phyloP scores from a whole-genome alignment of 352 stramenopile genomes.

The Hyaloperonospora arabidopsidis region DNA sequence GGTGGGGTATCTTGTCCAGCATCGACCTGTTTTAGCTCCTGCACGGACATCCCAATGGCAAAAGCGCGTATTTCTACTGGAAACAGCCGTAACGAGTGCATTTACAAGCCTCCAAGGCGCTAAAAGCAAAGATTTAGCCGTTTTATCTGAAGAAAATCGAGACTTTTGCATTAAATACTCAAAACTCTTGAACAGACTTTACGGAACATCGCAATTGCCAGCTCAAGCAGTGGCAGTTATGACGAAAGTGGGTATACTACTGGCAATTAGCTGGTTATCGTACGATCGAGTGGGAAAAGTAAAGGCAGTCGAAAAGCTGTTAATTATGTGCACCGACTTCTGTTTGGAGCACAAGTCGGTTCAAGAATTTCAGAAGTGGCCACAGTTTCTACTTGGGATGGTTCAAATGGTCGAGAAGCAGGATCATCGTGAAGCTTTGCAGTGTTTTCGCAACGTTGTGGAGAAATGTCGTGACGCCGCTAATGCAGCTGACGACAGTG shows the following conservation, averaged over 20 bases:
- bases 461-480: neutral
- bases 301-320: constrained; percentile 19
- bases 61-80: constrained; percentile 22
- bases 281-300: constrained; percentile 19
- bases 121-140: constrained; percentile 1
- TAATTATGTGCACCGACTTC: constrained; percentile 17
- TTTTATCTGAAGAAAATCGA: constrained; percentile 8
- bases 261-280: constrained; percentile 31
- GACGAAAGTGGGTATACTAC: constrained; percentile 21
- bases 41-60: constrained; percentile 17
- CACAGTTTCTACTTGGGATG: constrained; percentile 42
- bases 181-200: constrained; percentile 15
- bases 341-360: constrained; percentile 7
- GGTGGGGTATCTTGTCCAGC: constrained; percentile 14
- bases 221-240: constrained; percentile 7
- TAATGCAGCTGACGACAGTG: constrained; percentile 3
- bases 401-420: constrained; percentile 23
- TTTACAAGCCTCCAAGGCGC: constrained; percentile 1
- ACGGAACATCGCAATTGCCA: neutral
- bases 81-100: constrained; percentile 17
- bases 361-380: constrained; percentile 16
- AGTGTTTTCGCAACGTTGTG: constrained; percentile 24
- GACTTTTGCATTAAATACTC: constrained; percentile 20
- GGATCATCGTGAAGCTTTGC: constrained; percentile 24
- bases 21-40: constrained; percentile 11